Base-by-base conservation (phyloP, 108 stramenopile genomes). In the Cyclostephanos tholiformis region DNA sequence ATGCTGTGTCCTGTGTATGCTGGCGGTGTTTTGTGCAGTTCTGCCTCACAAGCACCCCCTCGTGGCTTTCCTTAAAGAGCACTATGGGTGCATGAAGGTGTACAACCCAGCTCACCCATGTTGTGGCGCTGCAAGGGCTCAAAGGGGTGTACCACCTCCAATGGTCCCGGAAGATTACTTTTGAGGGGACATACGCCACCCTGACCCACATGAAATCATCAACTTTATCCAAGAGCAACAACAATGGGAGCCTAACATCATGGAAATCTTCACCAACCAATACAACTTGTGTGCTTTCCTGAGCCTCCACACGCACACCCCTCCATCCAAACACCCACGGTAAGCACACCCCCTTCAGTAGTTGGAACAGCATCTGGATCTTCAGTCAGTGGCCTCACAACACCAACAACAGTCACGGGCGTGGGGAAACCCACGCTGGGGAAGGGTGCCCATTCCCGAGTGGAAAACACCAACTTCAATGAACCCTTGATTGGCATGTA, bases 71-170 rank as follows among this genome's bases (percentile, higher is more conserved):
- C 13, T 53, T 8, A 46, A 46, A 8, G 13, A 8, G 8, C 44
- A 46, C 13, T 46, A 46, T 46, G 44, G 13, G 44, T 6, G 12
- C 26, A 11, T 25, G 9, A 10, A 19, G 9, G 56, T 11, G 25
- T 57, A 27, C 29, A 12, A 26, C 11, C 23, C 20, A 26, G n/a
- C 6, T 2, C 20, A 26, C 25, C 4, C 20, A 2, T 3, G 2
- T 26, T 19, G 10, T 12, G 3, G 56, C 3, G 4, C 3, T 57
- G 4, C 20, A 27, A 11, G 13, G 26, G 4, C 4, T 26, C 6
- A 57, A 57, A 23, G 56, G 56, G 11, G 56, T 57, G 3, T 57
- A 25, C 11, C 56, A 57, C 22, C 20, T 51, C 19, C 50, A 51
- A 9, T 51, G 50, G 50, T 10, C 20, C 23, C 7, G 10, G 56